These are phyloP conservation scores for Orbilia blumenaviensis DNA, from an alignment of 2,329 filamentous ascomycete species.

Conservation along the genomic window DNA sequence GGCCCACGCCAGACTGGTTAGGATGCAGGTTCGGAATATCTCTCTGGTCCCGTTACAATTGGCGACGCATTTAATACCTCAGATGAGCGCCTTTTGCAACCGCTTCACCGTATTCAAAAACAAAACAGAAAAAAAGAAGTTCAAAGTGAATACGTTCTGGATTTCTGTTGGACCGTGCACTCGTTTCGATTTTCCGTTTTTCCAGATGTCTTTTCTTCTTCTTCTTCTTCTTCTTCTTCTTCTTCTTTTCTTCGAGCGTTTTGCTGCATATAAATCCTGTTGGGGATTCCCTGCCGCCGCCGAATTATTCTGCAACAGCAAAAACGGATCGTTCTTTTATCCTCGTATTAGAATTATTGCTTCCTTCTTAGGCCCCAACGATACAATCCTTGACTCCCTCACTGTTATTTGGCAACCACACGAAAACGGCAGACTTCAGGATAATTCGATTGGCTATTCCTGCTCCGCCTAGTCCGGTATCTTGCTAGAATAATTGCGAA, in stretches of 20 bases:
- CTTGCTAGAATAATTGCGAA: constrained; percentile 52
- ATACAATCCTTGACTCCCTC: constrained; percentile 39
- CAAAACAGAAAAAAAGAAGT: neutral
- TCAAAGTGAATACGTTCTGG: constrained; percentile 33
- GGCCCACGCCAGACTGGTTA: constrained; percentile 27
- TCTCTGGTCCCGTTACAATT: constrained; percentile 42
- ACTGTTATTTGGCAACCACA: constrained; percentile 48
- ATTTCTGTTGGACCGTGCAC: constrained; percentile 33
- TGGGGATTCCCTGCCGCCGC: constrained; percentile 28
- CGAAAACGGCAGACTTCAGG: constrained; percentile 17
- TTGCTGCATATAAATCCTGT: constrained; percentile 7
- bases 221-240: neutral
- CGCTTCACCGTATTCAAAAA: neutral
- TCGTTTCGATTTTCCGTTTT: constrained; percentile 33
- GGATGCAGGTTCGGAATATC: constrained; percentile 50
- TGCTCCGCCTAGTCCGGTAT: constrained; percentile 41
- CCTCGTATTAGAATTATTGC: constrained; percentile 43
- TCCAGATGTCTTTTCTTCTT: neutral
- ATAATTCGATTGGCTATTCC: constrained; percentile 42
- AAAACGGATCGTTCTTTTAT: neutral
- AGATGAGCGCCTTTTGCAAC: constrained; percentile 41
- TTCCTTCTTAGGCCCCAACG: constrained; percentile 48
- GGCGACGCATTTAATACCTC: constrained; percentile 53
- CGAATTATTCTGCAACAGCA: constrained; percentile 35
- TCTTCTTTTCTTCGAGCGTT: neutral